Evolutionary conservation across 2,329 filamentous ascomycete species (phyloP).

Genomic region (Myriangium duriaei): DNA sequence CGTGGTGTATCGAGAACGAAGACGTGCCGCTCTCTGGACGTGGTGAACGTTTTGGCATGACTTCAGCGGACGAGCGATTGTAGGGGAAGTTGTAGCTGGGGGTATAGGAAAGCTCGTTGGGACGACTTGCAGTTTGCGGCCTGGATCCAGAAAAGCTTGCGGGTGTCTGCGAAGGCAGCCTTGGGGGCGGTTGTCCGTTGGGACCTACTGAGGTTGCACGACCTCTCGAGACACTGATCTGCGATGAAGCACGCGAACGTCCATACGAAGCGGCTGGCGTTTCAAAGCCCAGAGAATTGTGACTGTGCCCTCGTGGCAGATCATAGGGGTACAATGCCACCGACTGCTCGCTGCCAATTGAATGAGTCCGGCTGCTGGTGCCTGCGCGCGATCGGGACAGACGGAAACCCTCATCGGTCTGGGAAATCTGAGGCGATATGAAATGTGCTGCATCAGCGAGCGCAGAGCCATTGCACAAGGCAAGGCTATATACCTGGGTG

Average conservation of each 20-base stretch:
- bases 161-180: conserved; percentile 25
- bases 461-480: conserved; percentile 62
- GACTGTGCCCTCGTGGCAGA: conserved; percentile 3
- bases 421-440: conserved; percentile 39
- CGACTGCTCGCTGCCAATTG: conserved; percentile 12
- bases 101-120: conserved; percentile 10
- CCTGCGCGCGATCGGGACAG: conserved; percentile 8
- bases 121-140: conserved; percentile 23
- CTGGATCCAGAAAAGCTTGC: conserved; percentile 28
- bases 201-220: conserved; percentile 10
- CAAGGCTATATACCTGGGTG: conserved; percentile 55
- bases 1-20: conserved; percentile 19
- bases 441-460: conserved; percentile 49
- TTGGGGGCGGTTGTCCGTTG: conserved; percentile 10
- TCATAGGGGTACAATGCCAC: conserved; percentile 8
- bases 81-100: conserved; percentile 7
- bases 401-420: conserved; percentile 23
- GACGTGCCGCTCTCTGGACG: conserved; percentile 21
- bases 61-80: conserved; percentile 16
- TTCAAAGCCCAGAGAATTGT: neutral
- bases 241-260: conserved; percentile 3
- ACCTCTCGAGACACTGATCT: conserved; percentile 16
- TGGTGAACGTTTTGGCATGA: conserved; percentile 11
- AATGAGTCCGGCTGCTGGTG: conserved; percentile 11
- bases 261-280: neutral